A percentile compares a stretch with the other conserved stretches of the same genome.
Conservation (phyloP, 495 filamentous ascomycete genomes). For the Neurospora pannonica region DNA sequence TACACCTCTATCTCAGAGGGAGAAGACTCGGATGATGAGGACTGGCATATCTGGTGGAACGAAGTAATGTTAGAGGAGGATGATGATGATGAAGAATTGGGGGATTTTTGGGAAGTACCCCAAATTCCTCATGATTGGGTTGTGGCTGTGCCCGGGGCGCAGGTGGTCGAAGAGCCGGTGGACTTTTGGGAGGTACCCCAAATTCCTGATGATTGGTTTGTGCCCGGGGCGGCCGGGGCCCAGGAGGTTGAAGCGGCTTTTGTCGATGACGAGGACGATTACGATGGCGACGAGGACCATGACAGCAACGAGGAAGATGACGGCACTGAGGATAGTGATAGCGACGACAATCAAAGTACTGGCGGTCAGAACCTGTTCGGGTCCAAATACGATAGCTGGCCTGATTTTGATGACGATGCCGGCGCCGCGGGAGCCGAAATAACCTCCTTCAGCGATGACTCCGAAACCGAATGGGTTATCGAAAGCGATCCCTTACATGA, state of each 20-base stretch:
- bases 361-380: not conserved
- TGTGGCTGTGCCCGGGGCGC: too few species aligned
- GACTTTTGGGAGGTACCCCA: too few species aligned
- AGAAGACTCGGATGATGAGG: not conserved
- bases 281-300: not conserved
- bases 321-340: too few species aligned
- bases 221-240: too few species aligned
- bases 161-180: too few species aligned
- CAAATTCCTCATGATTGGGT: too few species aligned
- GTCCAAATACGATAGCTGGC: not conserved
- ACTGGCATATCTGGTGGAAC: not conserved
- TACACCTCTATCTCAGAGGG: not conserved
- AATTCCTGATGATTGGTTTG: too few species aligned
- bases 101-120: not conserved
- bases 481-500: not conserved
- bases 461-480: not conserved
- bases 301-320: not conserved
- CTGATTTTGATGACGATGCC: not conserved
- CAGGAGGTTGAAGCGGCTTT: too few species aligned
- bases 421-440: not conserved
- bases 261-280: too few species aligned
- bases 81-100: not conserved
- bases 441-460: not conserved
- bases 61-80: not conserved
- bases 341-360: not conserved